A percentile compares a stretch with the other conserved stretches of the same genome.
Evolutionary conservation across 2,329 filamentous ascomycete genomes (phyloP).

Genomic region (Stemphylium lycopersici): DNA sequence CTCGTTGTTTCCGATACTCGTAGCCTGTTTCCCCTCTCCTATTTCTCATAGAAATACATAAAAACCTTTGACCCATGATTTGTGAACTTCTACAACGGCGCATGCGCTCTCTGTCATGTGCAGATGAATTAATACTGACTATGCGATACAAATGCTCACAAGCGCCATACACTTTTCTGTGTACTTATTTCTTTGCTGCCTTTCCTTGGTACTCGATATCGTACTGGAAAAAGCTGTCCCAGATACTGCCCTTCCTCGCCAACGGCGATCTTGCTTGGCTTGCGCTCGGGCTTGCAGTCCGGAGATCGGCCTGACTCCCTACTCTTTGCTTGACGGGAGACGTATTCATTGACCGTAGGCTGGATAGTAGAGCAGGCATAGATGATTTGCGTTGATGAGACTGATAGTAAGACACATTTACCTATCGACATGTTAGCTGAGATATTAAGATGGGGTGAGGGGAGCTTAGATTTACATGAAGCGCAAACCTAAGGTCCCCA

Average conservation of each 20-base stretch:
- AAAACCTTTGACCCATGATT: not conserved
- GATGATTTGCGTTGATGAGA: constrained; percentile 27
- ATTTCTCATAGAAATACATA: too few relatives aligned
- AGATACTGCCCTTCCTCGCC: constrained; percentile 42
- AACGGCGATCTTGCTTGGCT: constrained; percentile 26
- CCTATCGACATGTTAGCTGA: constrained; percentile 19
- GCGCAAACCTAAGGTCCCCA: constrained; percentile 50
- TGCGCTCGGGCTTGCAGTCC: constrained; percentile 20
- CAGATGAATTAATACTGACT: too few relatives aligned
- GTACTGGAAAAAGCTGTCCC: constrained; percentile 49
- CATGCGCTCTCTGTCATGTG: too few relatives aligned
- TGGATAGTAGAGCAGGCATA: constrained; percentile 17
- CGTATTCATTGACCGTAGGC: constrained; percentile 15
- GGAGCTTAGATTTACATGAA: constrained; percentile 42
- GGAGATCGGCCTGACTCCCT: constrained; percentile 25
- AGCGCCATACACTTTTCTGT: not conserved
- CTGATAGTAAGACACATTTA: constrained; percentile 10
- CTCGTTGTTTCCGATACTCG: too few relatives aligned
- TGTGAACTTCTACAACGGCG: too few relatives aligned
- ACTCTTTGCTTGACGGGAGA: constrained; percentile 26
- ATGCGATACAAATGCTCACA: not conserved
- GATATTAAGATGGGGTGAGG: constrained; percentile 6
- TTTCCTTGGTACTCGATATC: constrained; percentile 49
- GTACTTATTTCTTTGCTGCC: constrained; percentile 38
- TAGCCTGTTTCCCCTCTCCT: too few relatives aligned